Base-by-base conservation (phyloP, 768 basidiomycete genomes). In the Kwoniella sp. region DNA sequence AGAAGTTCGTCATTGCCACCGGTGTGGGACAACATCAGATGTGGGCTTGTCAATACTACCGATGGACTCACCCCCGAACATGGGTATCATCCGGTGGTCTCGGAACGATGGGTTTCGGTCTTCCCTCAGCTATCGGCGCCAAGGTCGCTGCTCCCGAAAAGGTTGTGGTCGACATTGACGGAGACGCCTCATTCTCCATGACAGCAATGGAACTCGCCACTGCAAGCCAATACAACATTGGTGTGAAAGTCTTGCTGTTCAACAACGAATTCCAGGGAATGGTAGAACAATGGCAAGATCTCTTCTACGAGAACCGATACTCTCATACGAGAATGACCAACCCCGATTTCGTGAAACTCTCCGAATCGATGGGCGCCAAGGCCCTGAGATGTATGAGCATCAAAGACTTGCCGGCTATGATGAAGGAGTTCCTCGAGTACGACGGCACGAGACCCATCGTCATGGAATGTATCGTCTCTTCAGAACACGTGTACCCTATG, bases 21-120 rank as follows among this genome's bases (percentile, higher is more conserved):
- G 96, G 96, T 71, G 96, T 99, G 22, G 96, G 96, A 8, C 96
- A 99, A 79, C 96, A 98, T 82, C 95, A 99, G 82, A 98, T 98
- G 96, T 98, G 92, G 93, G 95, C 95, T 1, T 91, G 91, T 46
- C 96, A 99, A 80, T 84, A 88, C 79, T 98, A 86, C 82, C 84
- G 94, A 63, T 99, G 94, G 94, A 89, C 82, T 65, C 82, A 88
- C 53, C 96, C 96, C 0, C 85, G 88, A 46, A 85, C 90, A 85
- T 97, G 88, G 87, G 74, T 95, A 58, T 92, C 93, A 15, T 93
- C 91, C 33, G 95, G 95, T 68, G 95, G 95, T 68, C 85, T 97
- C 21, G 95, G 95, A 5, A 99, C 96, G 0, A 99, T 98, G 96
- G 96, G 95, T 73, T 99, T 91, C 80, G 95, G 96, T 74, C 85